A percentile compares a stretch with the other conserved stretches of the same genome.
These are phyloP conservation scores for Magnaporthiopsis rhizophila DNA, from an alignment of 2,329 filamentous ascomycete species.

Conservation along the genomic window DNA sequence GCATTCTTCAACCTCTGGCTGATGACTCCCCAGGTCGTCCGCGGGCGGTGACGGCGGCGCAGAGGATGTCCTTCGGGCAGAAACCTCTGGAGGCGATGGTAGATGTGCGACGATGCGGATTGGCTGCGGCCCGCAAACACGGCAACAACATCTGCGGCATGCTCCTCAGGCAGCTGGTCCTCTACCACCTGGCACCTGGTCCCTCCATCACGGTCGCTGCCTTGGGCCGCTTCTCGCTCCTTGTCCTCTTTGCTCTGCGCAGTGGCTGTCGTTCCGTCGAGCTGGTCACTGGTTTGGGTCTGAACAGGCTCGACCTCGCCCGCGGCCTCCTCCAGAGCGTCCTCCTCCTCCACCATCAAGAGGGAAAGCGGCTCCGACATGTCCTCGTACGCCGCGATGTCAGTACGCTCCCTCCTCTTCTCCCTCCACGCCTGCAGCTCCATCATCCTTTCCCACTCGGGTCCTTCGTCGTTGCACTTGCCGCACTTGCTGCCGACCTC, in stretches of 20 bases:
- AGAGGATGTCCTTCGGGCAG: neutral
- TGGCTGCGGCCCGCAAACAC: too few relatives aligned
- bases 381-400: neutral
- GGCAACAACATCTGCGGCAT: neutral
- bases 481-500: neutral
- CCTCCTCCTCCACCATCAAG: neutral
- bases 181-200: neutral
- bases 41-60: neutral
- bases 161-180: neutral
- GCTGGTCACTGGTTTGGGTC: neutral
- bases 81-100: neutral
- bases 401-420: neutral
- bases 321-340: neutral
- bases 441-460: neutral
- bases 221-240: neutral
- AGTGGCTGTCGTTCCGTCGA: neutral
- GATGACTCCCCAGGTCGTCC: neutral
- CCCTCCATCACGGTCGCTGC: too few relatives aligned
- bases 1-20: neutral
- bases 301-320: neutral
- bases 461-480: neutral
- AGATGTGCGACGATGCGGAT: neutral
- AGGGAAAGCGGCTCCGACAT: neutral
- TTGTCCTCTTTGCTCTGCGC: neutral
- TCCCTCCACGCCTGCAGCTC: neutral